Evolutionary conservation across 1,284 basidiomycete species (phyloP), one percentile per base, ranked within the genome.

Genomic region (Ustilago sp.): DNA sequence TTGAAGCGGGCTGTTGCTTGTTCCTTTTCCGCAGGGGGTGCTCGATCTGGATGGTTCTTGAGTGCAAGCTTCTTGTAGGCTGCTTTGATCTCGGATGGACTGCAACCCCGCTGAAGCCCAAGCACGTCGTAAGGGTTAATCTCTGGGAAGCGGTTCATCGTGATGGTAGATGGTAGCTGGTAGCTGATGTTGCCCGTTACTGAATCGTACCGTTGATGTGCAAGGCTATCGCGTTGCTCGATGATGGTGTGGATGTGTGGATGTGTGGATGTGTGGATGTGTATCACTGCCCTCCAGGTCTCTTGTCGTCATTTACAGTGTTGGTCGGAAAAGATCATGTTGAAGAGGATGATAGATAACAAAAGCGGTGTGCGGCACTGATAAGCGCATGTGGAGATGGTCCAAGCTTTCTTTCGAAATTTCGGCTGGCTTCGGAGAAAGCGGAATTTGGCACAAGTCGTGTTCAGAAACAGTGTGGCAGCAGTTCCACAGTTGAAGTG

Each of bases 31-130:
- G 78, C 67, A 6, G 74, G 57, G 11, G 72, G 59, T 19, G 80
- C 83, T 43, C 83, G 63, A 50, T 84, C 83, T 1, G 83, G 83
- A 53, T 84, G 83, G 32, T 71, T 78, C 59, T 77, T 77, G 23
- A 84, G 68, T 4, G 83, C 83, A 38, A 76, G 70, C 64, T 83
- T 83, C 53, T 79, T 72, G 71, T 84, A 84, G 7, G 83, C 81
- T 6, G 73, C 56, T 9, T 80, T 77, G 55, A 84, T 81, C 31
- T 84, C 80, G 36, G 51, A 56, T 8, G 67, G 35, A 1, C 57
- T 62, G 28, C 81, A 82, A n/a, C 66, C 71, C 9, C 73, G 67
- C 4, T 59, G 56, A 4, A 84, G 66, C 23, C 75, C 80, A 23
- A 84, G 68, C 19, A 83, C 79, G 15, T 73, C 74, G 63, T 84